Evolutionary conservation across 176 grass and related monocot species (phyloP).

Genomic region (Aegilops umbellulata): DNA sequence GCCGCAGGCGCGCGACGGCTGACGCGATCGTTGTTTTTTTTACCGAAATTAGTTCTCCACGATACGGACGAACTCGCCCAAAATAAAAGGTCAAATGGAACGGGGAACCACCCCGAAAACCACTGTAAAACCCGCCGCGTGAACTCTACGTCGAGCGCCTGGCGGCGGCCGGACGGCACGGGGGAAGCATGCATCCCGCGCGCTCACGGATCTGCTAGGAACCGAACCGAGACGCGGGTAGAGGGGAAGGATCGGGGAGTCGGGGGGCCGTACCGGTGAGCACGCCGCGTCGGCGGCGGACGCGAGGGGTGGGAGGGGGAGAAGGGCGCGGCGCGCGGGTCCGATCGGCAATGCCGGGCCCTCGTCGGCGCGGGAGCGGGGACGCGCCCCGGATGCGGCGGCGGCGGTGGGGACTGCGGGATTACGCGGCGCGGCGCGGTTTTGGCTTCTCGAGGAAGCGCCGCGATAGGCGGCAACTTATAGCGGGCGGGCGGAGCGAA

Average conservation of each 20-base stretch:
- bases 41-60: not conserved
- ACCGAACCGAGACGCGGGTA: not conserved
- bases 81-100: not conserved
- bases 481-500: not conserved
- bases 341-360: conserved; percentile 26
- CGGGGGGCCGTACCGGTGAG: conserved; percentile 13
- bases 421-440: not conserved
- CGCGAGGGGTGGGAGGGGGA: not conserved
- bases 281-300: not conserved
- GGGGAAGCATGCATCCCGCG: not conserved
- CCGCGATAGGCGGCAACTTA: conserved; percentile 18
- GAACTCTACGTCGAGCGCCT: not conserved
- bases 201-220: not conserved
- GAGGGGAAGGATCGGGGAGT: not conserved
- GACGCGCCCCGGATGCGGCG: not conserved
- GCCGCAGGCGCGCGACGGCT: too few relatives aligned
- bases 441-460: not conserved
- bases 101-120: not conserved
- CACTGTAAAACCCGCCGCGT: not conserved
- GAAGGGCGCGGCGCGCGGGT: not conserved
- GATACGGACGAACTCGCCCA: not conserved
- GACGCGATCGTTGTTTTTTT: not conserved
- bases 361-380: not conserved
- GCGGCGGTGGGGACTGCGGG: not conserved
- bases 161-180: too few relatives aligned